Conservation (phyloP, 352 stramenopile species). For the Pythium utonaiense region DNA sequence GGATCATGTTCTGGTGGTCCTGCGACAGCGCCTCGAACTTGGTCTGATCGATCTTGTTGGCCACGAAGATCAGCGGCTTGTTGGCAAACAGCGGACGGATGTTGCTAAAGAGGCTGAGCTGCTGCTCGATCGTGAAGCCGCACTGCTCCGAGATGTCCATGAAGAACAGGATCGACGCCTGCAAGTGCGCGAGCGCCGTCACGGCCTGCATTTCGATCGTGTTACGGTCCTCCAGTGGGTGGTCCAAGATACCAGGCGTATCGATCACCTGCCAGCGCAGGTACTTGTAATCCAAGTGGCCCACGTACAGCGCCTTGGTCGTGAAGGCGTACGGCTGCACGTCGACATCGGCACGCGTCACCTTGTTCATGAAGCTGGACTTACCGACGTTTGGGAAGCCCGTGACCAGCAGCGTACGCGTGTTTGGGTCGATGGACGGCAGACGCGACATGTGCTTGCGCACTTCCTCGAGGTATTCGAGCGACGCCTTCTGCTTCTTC, state of each 20-base stretch:
- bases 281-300: constrained; percentile 99
- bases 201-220: constrained; percentile 99
- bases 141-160: constrained; percentile 99
- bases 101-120: constrained; percentile 96
- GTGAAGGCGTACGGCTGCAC: constrained; percentile 99
- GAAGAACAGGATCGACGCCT: constrained; percentile 99
- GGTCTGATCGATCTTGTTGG: constrained; percentile 99
- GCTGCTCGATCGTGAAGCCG: constrained; percentile 98
- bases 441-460: constrained; percentile 98
- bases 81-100: constrained; percentile 99
- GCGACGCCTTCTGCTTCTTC: constrained; percentile 98
- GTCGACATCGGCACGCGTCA: constrained; percentile 98
- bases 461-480: constrained; percentile 97
- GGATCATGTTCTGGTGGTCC: constrained; percentile 81
- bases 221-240: constrained; percentile 98
- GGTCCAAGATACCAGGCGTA: constrained; percentile 99
- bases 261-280: constrained; percentile 99
- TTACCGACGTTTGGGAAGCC: constrained; percentile 99
- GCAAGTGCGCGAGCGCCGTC: constrained; percentile 98
- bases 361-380: constrained; percentile 99
- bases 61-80: constrained; percentile 98
- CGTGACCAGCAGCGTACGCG: constrained; percentile 97
- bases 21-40: constrained; percentile 88
- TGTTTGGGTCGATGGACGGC: constrained; percentile 98
- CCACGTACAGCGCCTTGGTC: constrained; percentile 99